phyloP scores from a whole-genome alignment of 2,329 filamentous ascomycete species.

The Dissoconium aciculare region DNA sequence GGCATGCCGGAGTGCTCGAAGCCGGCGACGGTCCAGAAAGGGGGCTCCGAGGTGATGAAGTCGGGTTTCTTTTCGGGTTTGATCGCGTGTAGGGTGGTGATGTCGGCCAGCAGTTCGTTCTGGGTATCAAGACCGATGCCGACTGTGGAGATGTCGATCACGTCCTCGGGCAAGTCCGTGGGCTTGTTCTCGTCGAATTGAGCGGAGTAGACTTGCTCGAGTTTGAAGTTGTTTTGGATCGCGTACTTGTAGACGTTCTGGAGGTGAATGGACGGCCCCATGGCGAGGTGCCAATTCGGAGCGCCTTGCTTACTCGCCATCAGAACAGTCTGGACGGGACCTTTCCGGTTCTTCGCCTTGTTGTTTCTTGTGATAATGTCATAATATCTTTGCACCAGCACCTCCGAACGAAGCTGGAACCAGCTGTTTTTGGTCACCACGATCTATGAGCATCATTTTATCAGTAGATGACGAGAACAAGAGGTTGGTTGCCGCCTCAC shows the following conservation, averaged over 20 bases:
- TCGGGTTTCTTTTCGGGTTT: slow-evolving; percentile 2
- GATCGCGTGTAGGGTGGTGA: not conserved
- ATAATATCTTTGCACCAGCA: not conserved
- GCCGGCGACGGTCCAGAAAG: slow-evolving; percentile 7
- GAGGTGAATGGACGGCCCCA: not conserved
- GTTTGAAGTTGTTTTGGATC: not conserved
- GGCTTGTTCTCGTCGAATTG: not conserved
- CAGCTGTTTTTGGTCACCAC: not conserved
- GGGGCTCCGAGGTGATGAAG: slow-evolving; percentile 6
- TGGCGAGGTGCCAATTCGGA: not conserved
- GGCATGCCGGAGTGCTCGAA: not conserved
- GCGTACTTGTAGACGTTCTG: not conserved
- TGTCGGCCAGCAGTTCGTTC: not conserved
- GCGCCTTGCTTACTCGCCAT: not conserved
- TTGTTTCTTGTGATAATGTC: not conserved
- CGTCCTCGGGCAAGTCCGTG: not conserved
- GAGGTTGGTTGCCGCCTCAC: no score
- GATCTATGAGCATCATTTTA: not conserved
- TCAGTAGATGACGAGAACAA: no score
- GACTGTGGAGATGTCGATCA: no score
- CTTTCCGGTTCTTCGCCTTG: not conserved
- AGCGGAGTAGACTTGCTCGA: not conserved
- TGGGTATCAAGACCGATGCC: not conserved
- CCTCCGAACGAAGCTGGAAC: not conserved
- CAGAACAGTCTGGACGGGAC: not conserved